These are phyloP conservation scores for Draba incana DNA, from an alignment of 345 rosid genomes.

Conservation along the genomic window DNA sequence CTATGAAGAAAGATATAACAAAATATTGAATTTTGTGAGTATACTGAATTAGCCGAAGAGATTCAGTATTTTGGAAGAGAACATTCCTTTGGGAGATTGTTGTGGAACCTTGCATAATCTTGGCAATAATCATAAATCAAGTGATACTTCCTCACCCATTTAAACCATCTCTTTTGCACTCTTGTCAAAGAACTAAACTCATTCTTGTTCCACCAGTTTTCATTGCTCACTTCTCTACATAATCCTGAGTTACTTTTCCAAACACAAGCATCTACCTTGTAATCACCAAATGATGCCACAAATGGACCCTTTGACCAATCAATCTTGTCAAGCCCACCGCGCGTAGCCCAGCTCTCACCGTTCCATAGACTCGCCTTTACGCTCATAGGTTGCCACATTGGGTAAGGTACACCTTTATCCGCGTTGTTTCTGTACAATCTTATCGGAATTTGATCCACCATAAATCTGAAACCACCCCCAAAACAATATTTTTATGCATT, in stretches of 20 bases:
- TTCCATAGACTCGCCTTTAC: slow-evolving; percentile 73
- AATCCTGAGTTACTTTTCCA: slow-evolving; percentile 65
- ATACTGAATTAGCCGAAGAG: too few relatives aligned
- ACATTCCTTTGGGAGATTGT: slow-evolving; percentile 75
- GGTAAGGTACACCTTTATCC: slow-evolving; percentile 72
- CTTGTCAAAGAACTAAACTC: slow-evolving; percentile 51
- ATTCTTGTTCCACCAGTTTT: slow-evolving; percentile 77
- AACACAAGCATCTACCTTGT: slow-evolving; percentile 70
- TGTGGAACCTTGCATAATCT: slow-evolving; percentile 65
- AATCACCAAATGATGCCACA: slow-evolving; percentile 63
- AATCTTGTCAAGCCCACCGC: slow-evolving; percentile 71
- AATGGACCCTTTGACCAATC: slow-evolving; percentile 86
- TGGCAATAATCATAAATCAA: slow-evolving; percentile 82
- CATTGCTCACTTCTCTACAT: slow-evolving; percentile 56
- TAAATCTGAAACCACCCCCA: slow-evolving; percentile 51
- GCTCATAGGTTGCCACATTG: slow-evolving; percentile 77
- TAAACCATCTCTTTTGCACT: slow-evolving; percentile 69
- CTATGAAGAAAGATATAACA: too few relatives aligned
- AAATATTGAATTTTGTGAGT: too few relatives aligned
- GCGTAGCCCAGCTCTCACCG: slow-evolving; percentile 90
- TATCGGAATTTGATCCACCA: slow-evolving; percentile 76
- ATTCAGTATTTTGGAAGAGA: slow-evolving; percentile 61
- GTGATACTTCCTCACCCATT: slow-evolving; percentile 79
- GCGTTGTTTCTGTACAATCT: slow-evolving; percentile 77
- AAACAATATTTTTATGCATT: neutral